Evolutionary conservation across 306 rosid species (phyloP).

Genomic region (Rosa persica): DNA sequence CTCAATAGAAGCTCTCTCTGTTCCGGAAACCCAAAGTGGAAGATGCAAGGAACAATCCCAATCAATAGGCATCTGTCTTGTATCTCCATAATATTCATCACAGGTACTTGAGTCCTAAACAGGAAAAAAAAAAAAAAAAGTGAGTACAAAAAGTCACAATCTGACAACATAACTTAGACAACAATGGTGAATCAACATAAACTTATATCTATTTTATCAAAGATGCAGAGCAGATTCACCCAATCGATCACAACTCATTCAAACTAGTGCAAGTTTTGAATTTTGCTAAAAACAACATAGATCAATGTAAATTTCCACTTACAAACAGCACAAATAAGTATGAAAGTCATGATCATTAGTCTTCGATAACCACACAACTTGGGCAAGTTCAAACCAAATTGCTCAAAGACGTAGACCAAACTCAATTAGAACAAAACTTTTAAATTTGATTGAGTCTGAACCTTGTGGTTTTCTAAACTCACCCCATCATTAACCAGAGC

Average conservation of each 20-base stretch:
- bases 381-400: background rate
- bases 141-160: background rate
- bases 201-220: background rate
- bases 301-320: background rate
- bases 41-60: constrained; percentile 98
- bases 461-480: constrained; percentile 14
- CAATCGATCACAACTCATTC: background rate
- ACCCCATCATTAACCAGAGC: constrained; percentile 32
- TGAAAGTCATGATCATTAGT: background rate
- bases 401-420: background rate
- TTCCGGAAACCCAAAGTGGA: constrained; percentile 78
- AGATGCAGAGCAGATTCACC: background rate
- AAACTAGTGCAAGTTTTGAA: background rate
- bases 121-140: constrained; percentile 15
- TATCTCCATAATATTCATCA: constrained; percentile 23
- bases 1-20: constrained; percentile 76
- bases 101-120: constrained; percentile 38
- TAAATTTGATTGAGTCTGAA: background rate
- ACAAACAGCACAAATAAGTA: background rate
- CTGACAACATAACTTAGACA: constrained; percentile 7
- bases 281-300: background rate
- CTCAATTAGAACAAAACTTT: background rate
- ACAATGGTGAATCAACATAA: background rate
- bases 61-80: constrained; percentile 26
- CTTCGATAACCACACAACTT: background rate